Conservation (phyloP, 2,329 filamentous ascomycete genomes). For the Diaporthe nobilis region DNA sequence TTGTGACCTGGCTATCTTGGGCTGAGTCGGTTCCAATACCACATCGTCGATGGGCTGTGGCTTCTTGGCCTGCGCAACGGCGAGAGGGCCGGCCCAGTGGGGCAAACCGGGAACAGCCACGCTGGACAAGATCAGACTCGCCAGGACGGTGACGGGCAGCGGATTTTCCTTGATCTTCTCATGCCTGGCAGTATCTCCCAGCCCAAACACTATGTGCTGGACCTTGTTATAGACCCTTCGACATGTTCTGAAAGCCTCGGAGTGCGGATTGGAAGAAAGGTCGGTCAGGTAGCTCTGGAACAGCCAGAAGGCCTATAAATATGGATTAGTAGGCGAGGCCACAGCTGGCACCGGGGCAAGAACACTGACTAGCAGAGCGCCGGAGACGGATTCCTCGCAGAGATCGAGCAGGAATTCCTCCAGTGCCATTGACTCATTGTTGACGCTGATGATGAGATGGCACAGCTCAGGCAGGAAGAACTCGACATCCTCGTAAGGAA, state of each 20-base stretch:
- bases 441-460: conserved; percentile 87
- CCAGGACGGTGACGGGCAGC: conserved; percentile 83
- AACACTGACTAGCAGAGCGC: conserved; percentile 79
- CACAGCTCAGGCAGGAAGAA: conserved; percentile 92
- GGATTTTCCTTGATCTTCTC: conserved; percentile 88
- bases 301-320: conserved; percentile 84
- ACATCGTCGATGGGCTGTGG: conserved; percentile 75
- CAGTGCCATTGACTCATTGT: conserved; percentile 92
- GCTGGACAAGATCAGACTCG: conserved; percentile 84
- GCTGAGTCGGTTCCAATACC: conserved; percentile 67
- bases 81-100: conserved; percentile 84
- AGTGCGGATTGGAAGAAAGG: conserved; percentile 80
- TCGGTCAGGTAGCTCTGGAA: conserved; percentile 92
- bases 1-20: conserved; percentile 70
- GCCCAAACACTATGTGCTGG: conserved; percentile 87
- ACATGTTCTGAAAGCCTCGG: conserved; percentile 85
- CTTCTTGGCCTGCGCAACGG: conserved; percentile 85
- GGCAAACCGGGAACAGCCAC: conserved; percentile 82
- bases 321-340: conserved; percentile 27
- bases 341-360: conserved; percentile 1
- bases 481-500: conserved; percentile 91
- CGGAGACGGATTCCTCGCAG: conserved; percentile 89
- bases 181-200: conserved; percentile 76
- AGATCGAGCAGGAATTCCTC: conserved; percentile 90
- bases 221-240: conserved; percentile 90